These are phyloP conservation scores for Scedosporium aurantiacum DNA, from an alignment of 2,329 filamentous ascomycete species.

Conservation along the genomic window DNA sequence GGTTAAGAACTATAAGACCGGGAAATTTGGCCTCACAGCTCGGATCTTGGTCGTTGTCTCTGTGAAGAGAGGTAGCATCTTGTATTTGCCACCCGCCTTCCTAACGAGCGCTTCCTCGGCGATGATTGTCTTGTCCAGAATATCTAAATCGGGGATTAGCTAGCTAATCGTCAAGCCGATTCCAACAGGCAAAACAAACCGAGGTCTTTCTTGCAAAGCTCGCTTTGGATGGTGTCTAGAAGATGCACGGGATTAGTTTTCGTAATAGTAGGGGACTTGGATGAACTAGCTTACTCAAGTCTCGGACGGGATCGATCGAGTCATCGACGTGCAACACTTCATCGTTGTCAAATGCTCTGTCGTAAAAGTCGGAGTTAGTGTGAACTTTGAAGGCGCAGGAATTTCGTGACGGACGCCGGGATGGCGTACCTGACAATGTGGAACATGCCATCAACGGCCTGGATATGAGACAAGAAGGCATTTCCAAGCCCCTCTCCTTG, in stretches of 20 bases:
- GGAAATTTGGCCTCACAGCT: slow-evolving; percentile 14
- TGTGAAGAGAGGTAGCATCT: slow-evolving; percentile 32
- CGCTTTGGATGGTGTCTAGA: slow-evolving; percentile 25
- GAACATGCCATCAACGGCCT: slow-evolving; percentile 34
- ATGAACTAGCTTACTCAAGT: slow-evolving; percentile 23
- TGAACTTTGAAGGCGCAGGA: neutral
- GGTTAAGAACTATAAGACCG: neutral
- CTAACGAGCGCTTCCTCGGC: slow-evolving; percentile 28
- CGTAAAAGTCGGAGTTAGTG: too few species aligned
- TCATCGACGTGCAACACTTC: slow-evolving; percentile 35
- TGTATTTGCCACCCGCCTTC: slow-evolving; percentile 32
- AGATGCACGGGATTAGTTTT: slow-evolving; percentile 8
- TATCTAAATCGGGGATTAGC: slow-evolving; percentile 15
- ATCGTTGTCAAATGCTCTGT: slow-evolving; percentile 32
- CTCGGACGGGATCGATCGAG: slow-evolving; percentile 31
- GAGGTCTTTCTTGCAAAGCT: slow-evolving; percentile 30
- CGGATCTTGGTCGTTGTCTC: slow-evolving; percentile 30
- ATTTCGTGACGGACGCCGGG: neutral
- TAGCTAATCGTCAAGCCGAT: too few species aligned
- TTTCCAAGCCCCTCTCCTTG: slow-evolving; percentile 33
- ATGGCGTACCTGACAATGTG: slow-evolving; percentile 28
- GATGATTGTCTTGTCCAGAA: slow-evolving; percentile 25
- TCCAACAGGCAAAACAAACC: too few species aligned
- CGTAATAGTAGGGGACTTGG: neutral
- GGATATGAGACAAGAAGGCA: slow-evolving; percentile 33